Evolutionary conservation across 2,329 filamentous ascomycete species (phyloP).

Genomic region (Colletotrichum tropicicola): DNA sequence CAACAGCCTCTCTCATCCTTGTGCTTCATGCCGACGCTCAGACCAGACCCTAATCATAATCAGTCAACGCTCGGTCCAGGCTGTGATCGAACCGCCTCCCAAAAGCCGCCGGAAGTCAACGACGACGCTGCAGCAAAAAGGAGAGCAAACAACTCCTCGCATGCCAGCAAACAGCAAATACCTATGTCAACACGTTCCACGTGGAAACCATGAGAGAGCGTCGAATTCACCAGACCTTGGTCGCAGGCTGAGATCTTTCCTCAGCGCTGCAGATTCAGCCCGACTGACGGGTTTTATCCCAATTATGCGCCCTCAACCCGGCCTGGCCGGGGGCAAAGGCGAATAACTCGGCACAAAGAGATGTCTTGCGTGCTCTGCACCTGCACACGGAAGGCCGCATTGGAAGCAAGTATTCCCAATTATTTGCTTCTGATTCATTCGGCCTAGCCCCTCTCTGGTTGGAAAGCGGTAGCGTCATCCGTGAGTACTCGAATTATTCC

Average conservation of each 20-base stretch:
- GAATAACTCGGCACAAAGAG: not conserved
- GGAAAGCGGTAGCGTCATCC: too few relatives aligned
- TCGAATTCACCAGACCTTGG: not conserved
- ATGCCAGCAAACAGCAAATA: not conserved
- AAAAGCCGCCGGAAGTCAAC: not conserved
- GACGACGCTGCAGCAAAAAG: not conserved
- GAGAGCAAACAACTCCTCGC: not conserved
- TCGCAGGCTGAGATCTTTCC: not conserved
- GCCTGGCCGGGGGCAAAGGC: not conserved
- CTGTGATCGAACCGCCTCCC: too few relatives aligned
- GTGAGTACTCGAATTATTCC: too few relatives aligned
- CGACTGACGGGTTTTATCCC: not conserved
- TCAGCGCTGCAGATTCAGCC: not conserved
- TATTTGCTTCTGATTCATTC: too few relatives aligned
- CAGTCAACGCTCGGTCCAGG: too few relatives aligned
- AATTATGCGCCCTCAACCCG: not conserved
- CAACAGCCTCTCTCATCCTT: too few relatives aligned
- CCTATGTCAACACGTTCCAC: not conserved
- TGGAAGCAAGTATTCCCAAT: too few relatives aligned
- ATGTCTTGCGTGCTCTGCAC: not conserved
- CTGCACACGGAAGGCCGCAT: too few relatives aligned
- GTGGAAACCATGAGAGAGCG: not conserved
- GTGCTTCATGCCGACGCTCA: too few relatives aligned
- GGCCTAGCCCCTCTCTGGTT: too few relatives aligned
- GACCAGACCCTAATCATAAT: too few relatives aligned